Evolutionary conservation across 1,284 basidiomycete genomes (phyloP).

Genomic region (Boletellus sp.): DNA sequence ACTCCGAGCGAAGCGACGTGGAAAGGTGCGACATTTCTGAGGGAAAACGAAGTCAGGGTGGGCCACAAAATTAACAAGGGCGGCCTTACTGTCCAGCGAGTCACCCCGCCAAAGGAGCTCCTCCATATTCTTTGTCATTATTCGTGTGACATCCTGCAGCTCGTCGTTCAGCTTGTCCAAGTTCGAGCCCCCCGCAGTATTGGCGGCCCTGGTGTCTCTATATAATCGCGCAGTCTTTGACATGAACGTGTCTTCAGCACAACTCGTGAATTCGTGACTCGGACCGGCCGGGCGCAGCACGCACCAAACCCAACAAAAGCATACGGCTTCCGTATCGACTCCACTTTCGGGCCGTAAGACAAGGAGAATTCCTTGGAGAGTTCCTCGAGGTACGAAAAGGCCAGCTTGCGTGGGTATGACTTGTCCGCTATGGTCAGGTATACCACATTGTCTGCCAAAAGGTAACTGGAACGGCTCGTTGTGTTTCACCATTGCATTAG

Average conservation of each 20-base stretch:
- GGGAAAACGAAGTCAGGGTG: slow-evolving; percentile 1
- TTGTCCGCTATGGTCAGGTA: slow-evolving; percentile 96
- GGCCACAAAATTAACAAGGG: neutral
- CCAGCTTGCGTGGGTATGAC: slow-evolving; percentile 95
- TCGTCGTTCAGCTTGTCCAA: slow-evolving; percentile 93
- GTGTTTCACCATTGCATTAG: neutral
- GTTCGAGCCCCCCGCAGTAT: slow-evolving; percentile 59
- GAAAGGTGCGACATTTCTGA: slow-evolving; percentile 97
- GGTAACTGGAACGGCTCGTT: slow-evolving; percentile 61
- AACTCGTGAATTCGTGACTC: slow-evolving; percentile 7
- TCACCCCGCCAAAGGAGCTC: slow-evolving; percentile 97
- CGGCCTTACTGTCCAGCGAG: slow-evolving; percentile 80
- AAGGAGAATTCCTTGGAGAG: slow-evolving; percentile 92
- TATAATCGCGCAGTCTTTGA: slow-evolving; percentile 95
- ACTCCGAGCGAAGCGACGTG: slow-evolving; percentile 95
- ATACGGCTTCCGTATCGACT: slow-evolving; percentile 83
- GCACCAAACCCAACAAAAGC: slow-evolving; percentile 93
- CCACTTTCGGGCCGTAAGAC: slow-evolving; percentile 89
- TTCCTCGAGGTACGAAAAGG: slow-evolving; percentile 97
- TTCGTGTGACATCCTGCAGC: slow-evolving; percentile 93
- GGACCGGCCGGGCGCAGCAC: slow-evolving; percentile 5
- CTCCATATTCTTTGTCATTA: slow-evolving; percentile 99
- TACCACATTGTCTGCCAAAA: slow-evolving; percentile 90
- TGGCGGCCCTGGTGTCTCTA: slow-evolving; percentile 87
- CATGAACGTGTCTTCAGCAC: slow-evolving; percentile 87